Percentiles rank a stretch among this genome's conserved stretches.
These are phyloP conservation scores for Tulasnella sp. DNA, from an alignment of 768 basidiomycete genomes.

Conservation along the genomic window DNA sequence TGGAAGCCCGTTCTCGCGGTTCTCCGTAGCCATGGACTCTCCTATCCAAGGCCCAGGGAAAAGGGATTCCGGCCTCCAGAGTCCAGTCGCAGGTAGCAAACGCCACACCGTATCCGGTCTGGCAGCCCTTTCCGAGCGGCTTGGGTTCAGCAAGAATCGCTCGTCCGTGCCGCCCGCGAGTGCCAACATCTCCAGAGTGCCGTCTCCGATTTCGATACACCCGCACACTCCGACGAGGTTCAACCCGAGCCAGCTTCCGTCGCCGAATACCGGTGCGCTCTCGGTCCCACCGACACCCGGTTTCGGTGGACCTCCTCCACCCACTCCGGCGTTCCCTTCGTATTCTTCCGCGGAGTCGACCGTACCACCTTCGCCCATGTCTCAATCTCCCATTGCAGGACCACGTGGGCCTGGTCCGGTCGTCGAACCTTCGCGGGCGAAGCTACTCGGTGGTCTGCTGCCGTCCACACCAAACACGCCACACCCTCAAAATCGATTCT, in stretches of 20 bases:
- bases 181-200: constrained; percentile 7
- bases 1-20: constrained; percentile 8
- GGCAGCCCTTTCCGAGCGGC: constrained; percentile 25
- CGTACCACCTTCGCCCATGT: constrained; percentile 58
- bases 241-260: background rate
- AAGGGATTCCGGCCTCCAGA: constrained; percentile 36
- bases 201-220: background rate
- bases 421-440: constrained; percentile 69
- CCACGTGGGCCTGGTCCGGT: constrained; percentile 54
- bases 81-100: constrained; percentile 58
- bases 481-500: background rate
- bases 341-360: constrained; percentile 54
- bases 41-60: background rate
- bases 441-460: constrained; percentile 41
- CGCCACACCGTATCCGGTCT: constrained; percentile 56
- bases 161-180: constrained; percentile 4
- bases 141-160: constrained; percentile 19
- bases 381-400: constrained; percentile 52
- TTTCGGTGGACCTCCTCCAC: constrained; percentile 43
- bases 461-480: constrained; percentile 24
- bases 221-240: background rate
- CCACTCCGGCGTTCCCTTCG: constrained; percentile 74
- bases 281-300: constrained; percentile 24
- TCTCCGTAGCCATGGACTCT: background rate
- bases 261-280: background rate